phyloP scores from a whole-genome alignment of 345 rosid genomes.

The Populus ilicifolia region DNA sequence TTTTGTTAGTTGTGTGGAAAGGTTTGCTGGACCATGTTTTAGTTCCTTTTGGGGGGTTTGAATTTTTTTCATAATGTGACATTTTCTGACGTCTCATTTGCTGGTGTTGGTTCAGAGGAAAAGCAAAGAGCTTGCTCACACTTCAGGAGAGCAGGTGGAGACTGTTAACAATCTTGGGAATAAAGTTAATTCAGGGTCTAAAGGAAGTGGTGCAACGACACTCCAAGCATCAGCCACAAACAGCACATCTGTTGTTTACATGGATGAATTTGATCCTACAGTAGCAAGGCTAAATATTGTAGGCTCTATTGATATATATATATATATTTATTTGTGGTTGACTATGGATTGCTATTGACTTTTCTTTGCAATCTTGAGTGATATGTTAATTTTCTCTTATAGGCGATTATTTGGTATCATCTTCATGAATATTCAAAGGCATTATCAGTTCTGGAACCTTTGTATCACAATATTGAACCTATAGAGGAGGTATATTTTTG shows the following conservation, averaged over 20 bases:
- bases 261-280: slow-evolving; percentile 73
- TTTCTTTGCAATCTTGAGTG: slow-evolving; percentile 5
- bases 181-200: slow-evolving; percentile 44
- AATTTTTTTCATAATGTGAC: background rate
- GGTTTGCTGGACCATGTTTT: background rate
- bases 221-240: slow-evolving; percentile 36
- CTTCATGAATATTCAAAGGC: slow-evolving; percentile 81
- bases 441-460: slow-evolving; percentile 65
- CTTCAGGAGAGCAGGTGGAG: slow-evolving; percentile 66
- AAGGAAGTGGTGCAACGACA: slow-evolving; percentile 39
- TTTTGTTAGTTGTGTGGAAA: background rate
- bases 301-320: slow-evolving; percentile 17
- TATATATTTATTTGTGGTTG: background rate
- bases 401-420: slow-evolving; percentile 93
- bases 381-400: slow-evolving; percentile 23
- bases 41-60: background rate
- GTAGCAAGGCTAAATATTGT: slow-evolving; percentile 77
- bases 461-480: slow-evolving; percentile 69
- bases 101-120: slow-evolving; percentile 46
- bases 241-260: slow-evolving; percentile 37
- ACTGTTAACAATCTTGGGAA: slow-evolving; percentile 38
- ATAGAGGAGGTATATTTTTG: slow-evolving; percentile 72
- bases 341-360: slow-evolving; percentile 4
- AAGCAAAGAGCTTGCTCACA: slow-evolving; percentile 65
- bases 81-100: slow-evolving; percentile 13